Base-by-base conservation (phyloP, 2,329 filamentous ascomycete species). In the Venturiaceae sp. region DNA sequence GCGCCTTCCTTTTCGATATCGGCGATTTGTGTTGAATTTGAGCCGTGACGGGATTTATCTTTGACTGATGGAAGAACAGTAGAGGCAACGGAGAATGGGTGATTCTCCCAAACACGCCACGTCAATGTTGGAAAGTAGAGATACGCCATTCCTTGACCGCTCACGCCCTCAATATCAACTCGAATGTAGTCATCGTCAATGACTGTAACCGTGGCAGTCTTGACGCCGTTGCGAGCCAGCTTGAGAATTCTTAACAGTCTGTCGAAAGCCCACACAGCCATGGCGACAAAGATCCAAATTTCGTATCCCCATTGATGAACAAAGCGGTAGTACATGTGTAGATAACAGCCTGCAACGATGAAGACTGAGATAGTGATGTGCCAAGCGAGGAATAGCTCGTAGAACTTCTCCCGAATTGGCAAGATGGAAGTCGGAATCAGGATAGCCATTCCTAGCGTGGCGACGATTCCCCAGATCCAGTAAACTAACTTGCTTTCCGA, bases 91-190 rank as follows among this genome's bases (percentile, higher is more conserved):
- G 77, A 80, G 63, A 82, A 82, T 0, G 79, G 79, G 64, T 82
- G 80, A 52, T 78, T 81, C 65, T 81, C 78, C 78, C 79, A 82
- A 5, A 60, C 30, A 3, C 60, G 60, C 61, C 41, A 44, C 1
- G 55, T 71, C 2, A 80, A 62, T 0, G 74, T 74, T 0, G 79
- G 78, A 63, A 82, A 80, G 64, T 80, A 78, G 1, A 74, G 64
- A 58, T 77, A 80, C 0, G 67, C 74, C 14, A 59, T 58, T 0
- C 60, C 59, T 5, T 58, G 62, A 66, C 69, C 76, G 37, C 68
- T 62, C 11, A 75, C 60, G 3, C 71, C 74, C 1, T 66, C 66
- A 13, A 80, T 62, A 55, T 78, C 73, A n/a, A 80, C 63, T 6
- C 74, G 71, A 14, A 77, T 61, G n/a, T 57, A 50, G 37, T 71